Conservation (phyloP, 78 protist species). For the Diacronema lutheri region DNA sequence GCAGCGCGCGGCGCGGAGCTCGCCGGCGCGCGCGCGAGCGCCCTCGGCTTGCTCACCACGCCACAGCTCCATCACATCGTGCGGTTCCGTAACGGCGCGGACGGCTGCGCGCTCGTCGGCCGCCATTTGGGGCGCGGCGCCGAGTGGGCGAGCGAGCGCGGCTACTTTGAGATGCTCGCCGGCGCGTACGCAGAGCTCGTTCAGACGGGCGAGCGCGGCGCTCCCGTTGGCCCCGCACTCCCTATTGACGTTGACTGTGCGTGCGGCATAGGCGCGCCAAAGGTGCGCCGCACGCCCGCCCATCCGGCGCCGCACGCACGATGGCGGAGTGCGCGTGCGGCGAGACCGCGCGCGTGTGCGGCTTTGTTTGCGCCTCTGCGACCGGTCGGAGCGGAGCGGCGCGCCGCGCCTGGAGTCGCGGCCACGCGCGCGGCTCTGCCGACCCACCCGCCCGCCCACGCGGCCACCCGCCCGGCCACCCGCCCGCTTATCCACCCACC, state of each 20-base stretch:
- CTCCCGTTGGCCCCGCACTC: no score
- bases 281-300: no score
- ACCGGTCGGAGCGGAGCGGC: no score
- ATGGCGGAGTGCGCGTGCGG: neutral
- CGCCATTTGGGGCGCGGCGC: neutral
- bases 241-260: slow-evolving; percentile 30
- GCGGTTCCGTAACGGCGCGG: neutral
- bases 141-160: neutral
- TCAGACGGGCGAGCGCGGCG: neutral
- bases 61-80: slow-evolving; percentile 67
- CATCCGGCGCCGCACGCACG: no score
- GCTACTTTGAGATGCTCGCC: neutral
- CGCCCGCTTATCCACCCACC: no score
- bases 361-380: neutral
- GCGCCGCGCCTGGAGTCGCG: no score
- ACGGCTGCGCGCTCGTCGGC: neutral
- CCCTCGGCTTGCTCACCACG: slow-evolving; percentile 59
- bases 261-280: slow-evolving; percentile 33
- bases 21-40: neutral
- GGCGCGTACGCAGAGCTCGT: neutral
- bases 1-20: neutral
- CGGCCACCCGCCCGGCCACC: no score
- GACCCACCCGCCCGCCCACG: no score
- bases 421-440: no score
- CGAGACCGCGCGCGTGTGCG: neutral